Base-by-base conservation (phyloP, 1,139 yeast species). In the Lodderomyces pseudojiufengensis region DNA sequence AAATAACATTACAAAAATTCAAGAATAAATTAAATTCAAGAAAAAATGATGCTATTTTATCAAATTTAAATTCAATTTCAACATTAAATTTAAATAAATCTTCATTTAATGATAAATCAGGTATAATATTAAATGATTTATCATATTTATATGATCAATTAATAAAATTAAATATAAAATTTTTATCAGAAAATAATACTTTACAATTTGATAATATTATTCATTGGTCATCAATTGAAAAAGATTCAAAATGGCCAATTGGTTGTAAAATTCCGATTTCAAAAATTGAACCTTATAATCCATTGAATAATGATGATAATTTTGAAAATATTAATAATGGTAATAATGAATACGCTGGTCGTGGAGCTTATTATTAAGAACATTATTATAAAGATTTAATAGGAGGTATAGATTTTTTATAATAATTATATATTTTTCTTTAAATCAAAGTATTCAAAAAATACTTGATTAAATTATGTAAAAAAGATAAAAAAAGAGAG, bases 221-320 rank as follows among this genome's bases (percentile, higher is more conserved):
- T 1, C 57, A 57, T 36, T 68, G 70, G 65, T 57, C 54, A 32
- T 71, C 63, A 31, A 57, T 65, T 2, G 53, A 54, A 20, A 52
- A 54, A 24, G 75, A 69, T 40, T 56, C 67, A 6, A 67, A 65
- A 44, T 70, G 76, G 76, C 76, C 76, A 0, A 44, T 65, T 32
- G 75, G 75, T 0, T 51, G 59, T 6, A 55, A 57, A 33, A 63
- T 70, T 6, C 76, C 76, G 1, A 52, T 60, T 6, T 40, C 49
- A 11, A 31, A 38, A 7, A 41, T 51, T 4, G 36, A 37, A 22
- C 42, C 50, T 5, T 50, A 36, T 25, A 32, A 40, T 2, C 50
- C 52, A 10, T 14, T 14, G 9, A 8, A 27, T 3, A 27, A 18
- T 12, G n/a, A 18, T 4, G 24, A 16, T 4, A 26, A n/a, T 9